Evolutionary conservation across 495 filamentous ascomycete species (phyloP), one percentile per base, ranked within the genome.

Genomic region (Cairneyella variabilis): DNA sequence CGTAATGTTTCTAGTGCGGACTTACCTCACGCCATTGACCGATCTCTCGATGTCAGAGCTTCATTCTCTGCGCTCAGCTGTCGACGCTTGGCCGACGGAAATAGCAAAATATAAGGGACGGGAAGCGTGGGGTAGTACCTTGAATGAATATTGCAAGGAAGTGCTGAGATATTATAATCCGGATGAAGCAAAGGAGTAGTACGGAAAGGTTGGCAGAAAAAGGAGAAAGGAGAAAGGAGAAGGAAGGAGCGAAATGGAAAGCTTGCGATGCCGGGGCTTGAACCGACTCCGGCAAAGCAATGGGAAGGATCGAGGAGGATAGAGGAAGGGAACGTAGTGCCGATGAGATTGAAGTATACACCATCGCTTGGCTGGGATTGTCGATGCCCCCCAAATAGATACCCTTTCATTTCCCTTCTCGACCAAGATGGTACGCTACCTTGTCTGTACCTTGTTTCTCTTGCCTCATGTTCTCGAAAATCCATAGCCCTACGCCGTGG

Each of bases 111-210:
- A 77, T 54, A 82, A 80, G 42, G 77, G 77, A 18, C 66, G 66
- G 36, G 61, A 72, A 51, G 63, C 77, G 9, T 82, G 78, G 78
- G 71, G 70, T 17, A 57, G 56, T 1, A 70, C 68, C 16, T 71
- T 77, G 4, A 54, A 76, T 51, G 69, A 72, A 25, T 78, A 67
- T 50, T 54, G 72, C 56, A 64, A 69, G 50, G 71, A 78, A 39
- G 60, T 70, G 6, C 48, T 77, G 36, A 64, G 78, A 20, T 82
- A 89, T 69, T 78, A 83, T n/a, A 82, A 84, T 45, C 83, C 83
- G n/a, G n/a, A n/a, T 11, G 88, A 89, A 63, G 78, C 6, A 79
- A 63, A 73, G 87, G 58, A 91, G 91, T 63, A 10, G 38, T 5
- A 4, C 11, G 8, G 14, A 23, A 12, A 14, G 20, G 17, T 11